These are phyloP conservation scores for Lachnellula cervina DNA, from an alignment of 2,329 filamentous ascomycete genomes.

Conservation along the genomic window DNA sequence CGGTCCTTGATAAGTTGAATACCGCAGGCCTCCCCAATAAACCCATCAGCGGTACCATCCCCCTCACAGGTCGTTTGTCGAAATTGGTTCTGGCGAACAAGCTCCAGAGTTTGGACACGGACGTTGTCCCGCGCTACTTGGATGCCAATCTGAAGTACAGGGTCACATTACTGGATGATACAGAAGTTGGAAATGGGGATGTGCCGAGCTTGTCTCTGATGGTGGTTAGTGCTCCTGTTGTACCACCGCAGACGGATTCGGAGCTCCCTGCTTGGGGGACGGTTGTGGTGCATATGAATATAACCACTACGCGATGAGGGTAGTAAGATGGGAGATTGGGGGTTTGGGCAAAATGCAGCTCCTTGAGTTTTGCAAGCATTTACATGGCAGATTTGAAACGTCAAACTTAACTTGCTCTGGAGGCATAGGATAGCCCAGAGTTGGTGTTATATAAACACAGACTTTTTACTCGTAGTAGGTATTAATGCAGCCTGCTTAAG, in stretches of 20 bases:
- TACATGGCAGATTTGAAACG: too few species aligned
- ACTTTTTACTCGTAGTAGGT: too few species aligned
- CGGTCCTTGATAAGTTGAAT: constrained; percentile 34
- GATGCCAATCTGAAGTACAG: constrained; percentile 24
- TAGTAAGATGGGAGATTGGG: too few species aligned
- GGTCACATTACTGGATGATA: constrained; percentile 20
- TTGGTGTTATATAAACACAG: too few species aligned
- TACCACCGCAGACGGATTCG: constrained; percentile 4
- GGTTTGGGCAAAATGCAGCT: too few species aligned
- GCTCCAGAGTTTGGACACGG: constrained; percentile 27
- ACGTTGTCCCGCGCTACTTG: constrained; percentile 25
- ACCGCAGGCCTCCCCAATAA: constrained; percentile 11
- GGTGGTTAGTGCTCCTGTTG: constrained; percentile 21
- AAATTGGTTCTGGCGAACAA: constrained; percentile 25
- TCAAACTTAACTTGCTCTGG: too few species aligned
- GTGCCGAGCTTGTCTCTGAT: constrained; percentile 24
- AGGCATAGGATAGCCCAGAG: too few species aligned
- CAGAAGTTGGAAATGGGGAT: constrained; percentile 11
- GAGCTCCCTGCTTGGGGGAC: constrained; percentile 18
- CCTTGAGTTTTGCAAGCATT: too few species aligned
- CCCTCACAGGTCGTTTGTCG: constrained; percentile 39
- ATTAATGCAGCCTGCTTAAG: too few species aligned
- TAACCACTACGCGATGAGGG: background rate
- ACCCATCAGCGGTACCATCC: constrained; percentile 38
- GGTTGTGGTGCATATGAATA: constrained; percentile 12